Evolutionary conservation across 2,329 filamentous ascomycete species (phyloP), one percentile per base, ranked within the genome.

Genomic region (Nothomitra cinnamomea): DNA sequence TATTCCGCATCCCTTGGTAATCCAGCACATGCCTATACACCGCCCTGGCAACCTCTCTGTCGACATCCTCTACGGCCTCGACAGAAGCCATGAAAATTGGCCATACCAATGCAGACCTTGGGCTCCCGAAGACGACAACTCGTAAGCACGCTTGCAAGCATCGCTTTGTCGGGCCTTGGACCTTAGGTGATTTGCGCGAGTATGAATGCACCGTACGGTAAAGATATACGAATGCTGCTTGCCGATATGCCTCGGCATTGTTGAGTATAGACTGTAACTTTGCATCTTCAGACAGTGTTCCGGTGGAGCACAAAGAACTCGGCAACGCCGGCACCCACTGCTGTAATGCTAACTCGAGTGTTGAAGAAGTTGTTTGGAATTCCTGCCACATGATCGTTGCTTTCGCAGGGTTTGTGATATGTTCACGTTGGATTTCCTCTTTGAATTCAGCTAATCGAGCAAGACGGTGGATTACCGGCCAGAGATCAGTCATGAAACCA

Each of bases 1-100:
- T 82, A 59, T 83, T 83, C 17, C 72, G 73, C 79, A 82, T 82
- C 19, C 79, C 78, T 62, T 82, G 80, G 17, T 78, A 66, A 53
- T 67, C 70, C 55, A 76, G 73, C 7, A 80, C 69, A 3, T 72
- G 73, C 3, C 64, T 62, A 59, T 82, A 82, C 0, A 75, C 68
- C 53, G 67, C 66, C 24, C 69, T 63, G 2, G 78, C 76, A 17
- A 77, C 64, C 4, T 67, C 67, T 15, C 78, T 67, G 60, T 83
- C 78, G 7, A 66, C 67, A 1, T 63, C 59, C 15, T 62, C 68
- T 7, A 69, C 65, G 0, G 78, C 79, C 62, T 83, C 79, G 60
- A 78, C 81, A 1, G 77, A 72, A 1, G 78, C 75, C 8, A 79
- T 77, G 59, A 83, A 83, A 1, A 82, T 66, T 1, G 79, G 79